phyloP scores from a whole-genome alignment of 164 flowering plant genomes.

The Malania oleifera region DNA sequence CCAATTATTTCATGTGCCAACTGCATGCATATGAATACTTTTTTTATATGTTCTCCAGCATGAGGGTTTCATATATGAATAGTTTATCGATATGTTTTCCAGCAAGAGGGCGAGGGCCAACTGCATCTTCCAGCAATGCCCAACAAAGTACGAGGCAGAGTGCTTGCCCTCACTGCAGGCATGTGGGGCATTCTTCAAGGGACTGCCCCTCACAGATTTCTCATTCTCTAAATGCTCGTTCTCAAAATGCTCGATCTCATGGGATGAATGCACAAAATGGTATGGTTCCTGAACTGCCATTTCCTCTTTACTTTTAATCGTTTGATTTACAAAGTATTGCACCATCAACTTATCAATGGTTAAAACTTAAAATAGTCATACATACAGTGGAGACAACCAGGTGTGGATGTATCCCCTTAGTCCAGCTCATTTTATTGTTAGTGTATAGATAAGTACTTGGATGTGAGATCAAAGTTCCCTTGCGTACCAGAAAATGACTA shows the following conservation, averaged over 20 bases:
- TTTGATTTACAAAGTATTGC: neutral
- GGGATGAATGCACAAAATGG: conserved; percentile 30
- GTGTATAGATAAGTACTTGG: no score
- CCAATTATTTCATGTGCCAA: no score
- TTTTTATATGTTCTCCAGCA: no score
- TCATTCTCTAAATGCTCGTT: conserved; percentile 27
- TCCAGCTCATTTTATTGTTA: neutral
- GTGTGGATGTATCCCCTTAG: neutral
- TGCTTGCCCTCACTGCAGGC: conserved; percentile 57
- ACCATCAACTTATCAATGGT: no score
- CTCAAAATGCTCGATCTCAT: conserved; percentile 30
- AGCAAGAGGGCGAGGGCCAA: conserved; percentile 58
- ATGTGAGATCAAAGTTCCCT: no score
- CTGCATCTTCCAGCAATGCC: conserved; percentile 34
- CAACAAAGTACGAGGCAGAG: conserved; percentile 40
- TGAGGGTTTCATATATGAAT: neutral
- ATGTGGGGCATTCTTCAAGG: conserved; percentile 59
- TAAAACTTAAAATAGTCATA: no score
- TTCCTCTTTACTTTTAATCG: neutral
- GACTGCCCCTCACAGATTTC: conserved; percentile 56
- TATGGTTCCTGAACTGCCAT: conserved; percentile 9
- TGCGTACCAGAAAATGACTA: no score
- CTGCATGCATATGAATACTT: no score
- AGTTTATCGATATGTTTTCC: conserved; percentile 9
- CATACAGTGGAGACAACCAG: neutral